Conservation (phyloP, 768 basidiomycete species). For the Scleroderma citrinum region DNA sequence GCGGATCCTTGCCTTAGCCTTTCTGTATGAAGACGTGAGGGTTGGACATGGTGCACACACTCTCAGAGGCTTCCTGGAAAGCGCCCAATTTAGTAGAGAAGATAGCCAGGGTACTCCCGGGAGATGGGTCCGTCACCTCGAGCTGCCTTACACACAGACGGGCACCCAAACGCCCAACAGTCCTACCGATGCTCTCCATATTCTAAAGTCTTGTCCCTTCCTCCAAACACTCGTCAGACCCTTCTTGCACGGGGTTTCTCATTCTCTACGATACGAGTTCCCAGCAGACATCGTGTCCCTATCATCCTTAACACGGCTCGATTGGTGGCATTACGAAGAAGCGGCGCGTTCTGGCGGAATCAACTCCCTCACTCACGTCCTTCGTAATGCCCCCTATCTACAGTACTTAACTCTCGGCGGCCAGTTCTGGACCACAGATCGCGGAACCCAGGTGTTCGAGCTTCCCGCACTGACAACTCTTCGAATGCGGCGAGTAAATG, state of each 20-base stretch:
- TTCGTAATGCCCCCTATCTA: slow-evolving; percentile 48
- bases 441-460: slow-evolving; percentile 21
- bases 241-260: slow-evolving; percentile 14
- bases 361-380: slow-evolving; percentile 51
- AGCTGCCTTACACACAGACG: slow-evolving; percentile 54
- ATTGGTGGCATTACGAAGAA: slow-evolving; percentile 59
- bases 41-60: slow-evolving; percentile 29
- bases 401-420: slow-evolving; percentile 56
- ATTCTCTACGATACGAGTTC: slow-evolving; percentile 44
- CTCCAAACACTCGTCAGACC: slow-evolving; percentile 54
- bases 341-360: slow-evolving; percentile 62
- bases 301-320: slow-evolving; percentile 51
- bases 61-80: slow-evolving; percentile 30
- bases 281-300: slow-evolving; percentile 42
- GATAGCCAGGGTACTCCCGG: slow-evolving; percentile 21
- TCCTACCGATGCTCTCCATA: slow-evolving; percentile 35
- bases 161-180: slow-evolving; percentile 29
- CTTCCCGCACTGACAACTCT: slow-evolving; percentile 49
- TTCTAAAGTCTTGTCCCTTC: slow-evolving; percentile 43
- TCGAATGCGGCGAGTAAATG: slow-evolving; percentile 43
- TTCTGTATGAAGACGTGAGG: slow-evolving; percentile 51
- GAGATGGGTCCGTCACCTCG: slow-evolving; percentile 46
- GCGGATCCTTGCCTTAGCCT: slow-evolving; percentile 39
- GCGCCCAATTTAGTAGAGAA: not conserved
- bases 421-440: slow-evolving; percentile 24